Base-by-base conservation (phyloP, 2,329 filamentous ascomycete species). In the Bertia moriformis region DNA sequence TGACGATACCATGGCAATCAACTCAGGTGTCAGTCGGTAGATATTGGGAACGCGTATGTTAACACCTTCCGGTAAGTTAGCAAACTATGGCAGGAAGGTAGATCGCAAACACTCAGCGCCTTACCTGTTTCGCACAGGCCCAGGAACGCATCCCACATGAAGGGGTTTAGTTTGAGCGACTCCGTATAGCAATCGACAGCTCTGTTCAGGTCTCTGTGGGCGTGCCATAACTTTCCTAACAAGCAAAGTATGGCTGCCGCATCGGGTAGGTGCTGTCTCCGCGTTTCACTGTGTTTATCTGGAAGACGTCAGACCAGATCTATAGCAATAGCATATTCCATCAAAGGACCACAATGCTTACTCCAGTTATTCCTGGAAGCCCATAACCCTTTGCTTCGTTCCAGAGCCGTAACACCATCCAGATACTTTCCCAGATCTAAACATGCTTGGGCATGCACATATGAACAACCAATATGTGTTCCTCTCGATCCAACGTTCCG, bases 81-180 rank as follows among this genome's bases (percentile, higher is more conserved):
- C n/a, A n/a, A n/a, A n/a, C n/a, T n/a, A n/a, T n/a, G n/a, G n/a
- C n/a, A n/a, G n/a, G n/a, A n/a, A n/a, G n/a, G n/a, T n/a, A n/a
- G n/a, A n/a, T n/a, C n/a, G n/a, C n/a, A n/a, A n/a, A n/a, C n/a
- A n/a, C n/a, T n/a, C n/a, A n/a, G n/a, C n/a, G n/a, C n/a, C 32
- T 35, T 17, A 35, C 32, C 67, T 70, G 42, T 68, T 45, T 78
- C 73, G 49, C 74, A 78, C n/a, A 82, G 60, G 2, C 71, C 73
- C n/a, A 69, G 62, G 47, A 80, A 81, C 1, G 76, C 74, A 57
- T 82, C 78, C 77, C 78, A 82, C 59, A 78, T 73, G 60, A 81
- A 80, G 2, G 78, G 75, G 49, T 82, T 82, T 43, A 74, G 52
- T 55, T 77, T 78, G 44, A 82, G 61, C 29, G 75, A 66, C 44